These are phyloP conservation scores for Lachancea meyersii DNA, from an alignment of 805 yeast genomes.

Conservation along the genomic window DNA sequence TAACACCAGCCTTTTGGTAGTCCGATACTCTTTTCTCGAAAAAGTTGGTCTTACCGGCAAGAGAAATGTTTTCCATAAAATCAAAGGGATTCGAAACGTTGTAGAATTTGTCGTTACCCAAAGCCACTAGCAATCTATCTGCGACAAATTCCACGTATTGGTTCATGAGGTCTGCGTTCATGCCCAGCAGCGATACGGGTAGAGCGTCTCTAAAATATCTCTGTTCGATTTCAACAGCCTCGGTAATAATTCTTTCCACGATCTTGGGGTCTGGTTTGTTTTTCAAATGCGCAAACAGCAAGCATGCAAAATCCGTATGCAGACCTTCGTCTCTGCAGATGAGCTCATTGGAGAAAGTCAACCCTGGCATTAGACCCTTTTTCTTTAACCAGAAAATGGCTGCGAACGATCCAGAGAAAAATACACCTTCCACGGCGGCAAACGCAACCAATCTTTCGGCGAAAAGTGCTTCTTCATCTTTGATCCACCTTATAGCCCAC, in stretches of 20 bases:
- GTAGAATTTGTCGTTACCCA: conserved; percentile 86
- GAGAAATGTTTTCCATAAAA: conserved; percentile 97
- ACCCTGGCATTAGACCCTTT: conserved; percentile 98
- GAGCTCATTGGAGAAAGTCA: conserved; percentile 94
- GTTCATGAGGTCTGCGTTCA: conserved; percentile 91
- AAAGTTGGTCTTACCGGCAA: conserved; percentile 98
- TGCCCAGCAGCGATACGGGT: conserved; percentile 88
- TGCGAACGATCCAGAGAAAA: conserved; percentile 97
- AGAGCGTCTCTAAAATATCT: conserved; percentile 92
- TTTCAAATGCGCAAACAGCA: conserved; percentile 85
- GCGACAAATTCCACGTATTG: conserved; percentile 98
- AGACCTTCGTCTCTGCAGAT: conserved; percentile 98
- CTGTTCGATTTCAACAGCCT: conserved; percentile 92
- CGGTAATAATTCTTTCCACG: conserved; percentile 82
- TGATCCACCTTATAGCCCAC: conserved; percentile 98
- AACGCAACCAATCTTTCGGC: conserved; percentile 96
- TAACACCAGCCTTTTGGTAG: conserved; percentile 98
- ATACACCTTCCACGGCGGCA: conserved; percentile 98
- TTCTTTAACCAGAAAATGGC: conserved; percentile 98
- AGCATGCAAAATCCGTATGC: conserved; percentile 97
- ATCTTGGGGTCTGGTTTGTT: conserved; percentile 78
- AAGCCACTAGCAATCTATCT: conserved; percentile 84
- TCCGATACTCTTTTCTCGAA: conserved; percentile 98
- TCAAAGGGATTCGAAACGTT: conserved; percentile 92
- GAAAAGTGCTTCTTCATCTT: conserved; percentile 78